A percentile compares a stretch with the other conserved stretches of the same genome.
Evolutionary conservation across 139 green algal species (phyloP).

Genomic region (Picochlorum costavermella): DNA sequence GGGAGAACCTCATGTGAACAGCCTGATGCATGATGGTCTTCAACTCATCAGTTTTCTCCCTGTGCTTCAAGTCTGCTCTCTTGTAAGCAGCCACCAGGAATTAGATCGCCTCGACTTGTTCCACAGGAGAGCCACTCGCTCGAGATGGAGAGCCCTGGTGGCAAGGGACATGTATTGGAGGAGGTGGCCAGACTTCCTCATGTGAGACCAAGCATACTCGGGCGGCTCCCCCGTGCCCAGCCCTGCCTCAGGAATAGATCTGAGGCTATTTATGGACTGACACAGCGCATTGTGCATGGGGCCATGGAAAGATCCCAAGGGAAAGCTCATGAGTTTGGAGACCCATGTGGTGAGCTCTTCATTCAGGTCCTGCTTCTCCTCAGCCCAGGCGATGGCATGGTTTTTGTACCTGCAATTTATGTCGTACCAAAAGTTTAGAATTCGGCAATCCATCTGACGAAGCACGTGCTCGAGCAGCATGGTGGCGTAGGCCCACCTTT

Average conservation of each 20-base stretch:
- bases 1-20: conserved; percentile 4
- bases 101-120: background rate
- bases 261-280: conserved; percentile 4
- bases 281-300: conserved; percentile 5
- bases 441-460: conserved; percentile 2
- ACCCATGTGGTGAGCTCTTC: conserved; percentile 1
- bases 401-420: conserved; percentile 5
- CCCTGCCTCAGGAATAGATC: conserved; percentile 5
- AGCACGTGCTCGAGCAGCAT: conserved; percentile 5
- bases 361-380: conserved; percentile 5
- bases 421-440: conserved; percentile 3
- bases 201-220: conserved; percentile 2
- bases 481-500: conserved; percentile 3
- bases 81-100: conserved; percentile 3
- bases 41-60: conserved; percentile 1
- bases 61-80: conserved; percentile 1
- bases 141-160: conserved; percentile 3
- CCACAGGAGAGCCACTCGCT: background rate
- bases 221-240: background rate
- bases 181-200: background rate
- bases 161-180: conserved; percentile 4
- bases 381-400: conserved; percentile 5
- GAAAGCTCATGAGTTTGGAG: conserved; percentile 6
- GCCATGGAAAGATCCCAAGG: conserved; percentile 6
- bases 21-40: conserved; percentile 2